Evolutionary conservation across 2,329 filamentous ascomycete genomes (phyloP).

Genomic region (Colletotrichum ledebouriae): DNA sequence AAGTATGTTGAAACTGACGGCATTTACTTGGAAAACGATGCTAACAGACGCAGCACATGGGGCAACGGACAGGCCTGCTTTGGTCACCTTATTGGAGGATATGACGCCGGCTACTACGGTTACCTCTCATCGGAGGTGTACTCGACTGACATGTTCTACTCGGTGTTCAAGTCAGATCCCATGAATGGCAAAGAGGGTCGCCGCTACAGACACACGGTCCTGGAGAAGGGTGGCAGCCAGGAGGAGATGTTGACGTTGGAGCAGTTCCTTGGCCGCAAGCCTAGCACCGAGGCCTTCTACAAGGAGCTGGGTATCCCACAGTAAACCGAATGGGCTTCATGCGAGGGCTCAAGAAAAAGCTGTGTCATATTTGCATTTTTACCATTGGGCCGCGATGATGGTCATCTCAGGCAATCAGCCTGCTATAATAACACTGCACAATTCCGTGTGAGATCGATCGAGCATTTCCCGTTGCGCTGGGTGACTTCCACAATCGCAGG

Average conservation of each 20-base stretch:
- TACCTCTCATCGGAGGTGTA: constrained; percentile 84
- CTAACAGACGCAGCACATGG: constrained; percentile 68
- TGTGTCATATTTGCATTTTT: not conserved
- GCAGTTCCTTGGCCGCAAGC: constrained; percentile 82
- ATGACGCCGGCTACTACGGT: constrained; percentile 88
- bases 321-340: constrained; percentile 7
- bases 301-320: constrained; percentile 73
- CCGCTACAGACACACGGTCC: constrained; percentile 81
- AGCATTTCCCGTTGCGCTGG: too few species aligned
- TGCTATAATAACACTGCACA: constrained; percentile 1
- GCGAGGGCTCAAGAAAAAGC: not conserved
- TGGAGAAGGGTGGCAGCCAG: constrained; percentile 82
- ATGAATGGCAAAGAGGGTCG: constrained; percentile 82
- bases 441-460: not conserved
- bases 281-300: constrained; percentile 84
- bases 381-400: not conserved
- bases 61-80: constrained; percentile 85
- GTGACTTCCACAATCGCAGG: too few species aligned
- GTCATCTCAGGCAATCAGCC: not conserved
- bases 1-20: constrained; percentile 56
- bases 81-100: constrained; percentile 85
- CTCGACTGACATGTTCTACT: constrained; percentile 88
- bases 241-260: constrained; percentile 86
- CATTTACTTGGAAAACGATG: not conserved
- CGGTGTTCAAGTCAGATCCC: constrained; percentile 81